Conservation (phyloP, 1,139 yeast species). For the Debaryomyces fabryi region DNA sequence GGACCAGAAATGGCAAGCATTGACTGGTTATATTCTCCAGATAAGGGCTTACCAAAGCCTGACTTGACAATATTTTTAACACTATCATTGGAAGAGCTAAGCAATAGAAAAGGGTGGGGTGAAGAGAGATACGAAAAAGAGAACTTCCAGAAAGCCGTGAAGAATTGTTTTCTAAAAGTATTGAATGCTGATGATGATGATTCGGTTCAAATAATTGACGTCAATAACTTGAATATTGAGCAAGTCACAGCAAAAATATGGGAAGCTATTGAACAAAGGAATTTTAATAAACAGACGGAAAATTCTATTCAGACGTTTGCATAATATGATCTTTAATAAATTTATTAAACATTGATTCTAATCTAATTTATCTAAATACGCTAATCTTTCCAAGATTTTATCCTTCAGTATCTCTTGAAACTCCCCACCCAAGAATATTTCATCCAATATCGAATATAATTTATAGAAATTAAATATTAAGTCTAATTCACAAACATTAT, state of each 20-base stretch:
- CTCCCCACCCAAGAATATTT: slow-evolving; percentile 78
- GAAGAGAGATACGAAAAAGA: slow-evolving; percentile 83
- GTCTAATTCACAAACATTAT: slow-evolving; percentile 94
- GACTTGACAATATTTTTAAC: slow-evolving; percentile 82
- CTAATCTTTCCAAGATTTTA: slow-evolving; percentile 55
- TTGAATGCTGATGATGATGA: slow-evolving; percentile 35
- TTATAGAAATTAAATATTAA: slow-evolving; percentile 80
- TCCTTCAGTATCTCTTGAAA: slow-evolving; percentile 71
- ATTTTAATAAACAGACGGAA: slow-evolving; percentile 17
- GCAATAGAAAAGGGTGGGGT: slow-evolving; percentile 79
- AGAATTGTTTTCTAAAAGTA: slow-evolving; percentile 55
- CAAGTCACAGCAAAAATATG: slow-evolving; percentile 48
- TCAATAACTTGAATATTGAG: slow-evolving; percentile 59
- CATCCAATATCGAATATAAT: slow-evolving; percentile 71
- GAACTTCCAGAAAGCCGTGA: slow-evolving; percentile 73
- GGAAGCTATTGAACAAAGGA: slow-evolving; percentile 23
- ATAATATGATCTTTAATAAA: neutral
- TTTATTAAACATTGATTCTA: slow-evolving; percentile 15
- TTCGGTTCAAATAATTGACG: slow-evolving; percentile 53
- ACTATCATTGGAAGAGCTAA: slow-evolving; percentile 52
- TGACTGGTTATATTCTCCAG: slow-evolving; percentile 82
- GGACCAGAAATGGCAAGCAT: slow-evolving; percentile 51
- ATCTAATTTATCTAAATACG: slow-evolving; percentile 49
- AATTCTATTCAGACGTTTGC: slow-evolving; percentile 15
- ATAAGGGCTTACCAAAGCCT: slow-evolving; percentile 83